Percentiles rank a stretch among this genome's conserved stretches.
phyloP scores from a whole-genome alignment of 495 filamentous ascomycete genomes.

The Neurospora tetraspora region DNA sequence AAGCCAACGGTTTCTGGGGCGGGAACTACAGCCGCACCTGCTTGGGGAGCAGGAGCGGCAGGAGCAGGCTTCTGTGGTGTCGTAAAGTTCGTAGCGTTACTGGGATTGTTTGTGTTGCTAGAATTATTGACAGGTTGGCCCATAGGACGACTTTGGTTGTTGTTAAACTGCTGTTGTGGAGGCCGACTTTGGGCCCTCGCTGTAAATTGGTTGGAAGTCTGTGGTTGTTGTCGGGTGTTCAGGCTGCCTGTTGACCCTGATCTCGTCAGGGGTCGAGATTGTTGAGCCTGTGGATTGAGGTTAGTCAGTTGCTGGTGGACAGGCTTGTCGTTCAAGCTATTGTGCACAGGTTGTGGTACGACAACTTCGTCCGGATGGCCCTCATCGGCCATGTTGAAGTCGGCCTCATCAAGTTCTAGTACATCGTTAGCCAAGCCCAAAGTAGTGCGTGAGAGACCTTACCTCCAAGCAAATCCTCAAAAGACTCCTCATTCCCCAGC shows the following conservation, averaged over 20 bases:
- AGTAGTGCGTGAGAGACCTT: slow-evolving; percentile 14
- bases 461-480: slow-evolving; percentile 66
- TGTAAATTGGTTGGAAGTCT: slow-evolving; percentile 26
- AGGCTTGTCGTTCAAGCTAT: neutral
- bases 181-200: slow-evolving; percentile 6
- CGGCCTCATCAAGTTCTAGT: slow-evolving; percentile 60
- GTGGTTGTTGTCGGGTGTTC: slow-evolving; percentile 21
- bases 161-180: slow-evolving; percentile 19
- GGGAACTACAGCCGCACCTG: neutral
- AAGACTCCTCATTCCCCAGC: slow-evolving; percentile 21
- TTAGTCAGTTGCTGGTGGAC: slow-evolving; percentile 2
- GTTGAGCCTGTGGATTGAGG: slow-evolving; percentile 26
- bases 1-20: slow-evolving; percentile 36
- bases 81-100: slow-evolving; percentile 19
- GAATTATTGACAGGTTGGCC: slow-evolving; percentile 4
- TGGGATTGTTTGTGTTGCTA: slow-evolving; percentile 15
- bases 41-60: slow-evolving; percentile 1
- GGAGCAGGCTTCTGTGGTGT: slow-evolving; percentile 22
- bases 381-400: slow-evolving; percentile 51
- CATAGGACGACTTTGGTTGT: slow-evolving; percentile 12
- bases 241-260: slow-evolving; percentile 16
- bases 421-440: slow-evolving; percentile 4
- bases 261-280: slow-evolving; percentile 18
- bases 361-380: slow-evolving; percentile 57
- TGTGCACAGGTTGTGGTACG: slow-evolving; percentile 12